Conservation (phyloP, 768 basidiomycete genomes). For the Hypholoma fasciculare region DNA sequence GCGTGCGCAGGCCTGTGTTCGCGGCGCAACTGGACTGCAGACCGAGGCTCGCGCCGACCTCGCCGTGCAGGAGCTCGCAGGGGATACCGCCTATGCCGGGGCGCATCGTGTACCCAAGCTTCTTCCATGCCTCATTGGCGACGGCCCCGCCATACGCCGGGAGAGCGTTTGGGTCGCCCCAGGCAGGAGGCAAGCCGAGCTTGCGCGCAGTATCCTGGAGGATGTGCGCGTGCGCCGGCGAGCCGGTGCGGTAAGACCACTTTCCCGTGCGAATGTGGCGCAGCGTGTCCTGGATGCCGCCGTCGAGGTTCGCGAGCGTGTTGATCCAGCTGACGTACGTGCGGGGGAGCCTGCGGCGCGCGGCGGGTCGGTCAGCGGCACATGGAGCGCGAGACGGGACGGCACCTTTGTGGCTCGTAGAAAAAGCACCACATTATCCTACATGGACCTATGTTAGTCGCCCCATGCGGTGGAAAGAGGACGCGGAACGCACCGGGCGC, state of each 20-base stretch:
- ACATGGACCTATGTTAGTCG: constrained; percentile 24
- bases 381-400: not conserved
- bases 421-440: constrained; percentile 93
- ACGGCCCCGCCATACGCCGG: constrained; percentile 61
- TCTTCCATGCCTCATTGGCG: constrained; percentile 56
- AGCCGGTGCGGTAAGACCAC: constrained; percentile 60
- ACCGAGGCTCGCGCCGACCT: constrained; percentile 45
- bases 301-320: constrained; percentile 67
- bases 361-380: not conserved
- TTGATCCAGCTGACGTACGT: constrained; percentile 81
- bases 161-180: constrained; percentile 61
- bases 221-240: constrained; percentile 37
- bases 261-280: constrained; percentile 50
- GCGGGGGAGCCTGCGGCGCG: constrained; percentile 46
- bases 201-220: constrained; percentile 48
- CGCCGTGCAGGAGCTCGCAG: constrained; percentile 72
- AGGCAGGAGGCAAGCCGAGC: constrained; percentile 57
- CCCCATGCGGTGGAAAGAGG: not conserved
- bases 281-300: constrained; percentile 53
- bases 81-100: constrained; percentile 67
- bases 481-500: constrained; percentile 56
- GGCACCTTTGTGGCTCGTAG: constrained; percentile 70
- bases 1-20: constrained; percentile 55
- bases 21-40: constrained; percentile 57
- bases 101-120: constrained; percentile 52